A percentile compares a stretch with the other conserved stretches of the same genome.
Evolutionary conservation across 2,329 filamentous ascomycete species (phyloP).

Genomic region (Ophiostoma sp.): DNA sequence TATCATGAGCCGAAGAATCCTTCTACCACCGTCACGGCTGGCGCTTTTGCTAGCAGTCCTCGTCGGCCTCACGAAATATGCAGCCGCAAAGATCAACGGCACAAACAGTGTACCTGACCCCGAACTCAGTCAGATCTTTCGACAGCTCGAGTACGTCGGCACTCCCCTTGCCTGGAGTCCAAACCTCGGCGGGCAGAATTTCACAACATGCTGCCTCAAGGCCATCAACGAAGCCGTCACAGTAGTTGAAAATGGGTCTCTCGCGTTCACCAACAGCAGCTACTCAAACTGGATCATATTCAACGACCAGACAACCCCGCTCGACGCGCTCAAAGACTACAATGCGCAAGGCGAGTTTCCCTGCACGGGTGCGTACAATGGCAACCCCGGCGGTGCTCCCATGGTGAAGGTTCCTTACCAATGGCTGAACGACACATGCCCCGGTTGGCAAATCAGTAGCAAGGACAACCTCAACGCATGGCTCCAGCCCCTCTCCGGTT

Average conservation of each 20-base stretch:
- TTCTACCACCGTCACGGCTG: neutral
- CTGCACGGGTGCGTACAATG: constrained; percentile 28
- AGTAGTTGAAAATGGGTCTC: constrained; percentile 21
- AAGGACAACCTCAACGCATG: constrained; percentile 27
- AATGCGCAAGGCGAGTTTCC: constrained; percentile 27
- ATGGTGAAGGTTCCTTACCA: constrained; percentile 27
- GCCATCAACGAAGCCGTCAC: constrained; percentile 27
- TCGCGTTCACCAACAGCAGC: constrained; percentile 13
- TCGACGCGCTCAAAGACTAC: constrained; percentile 21
- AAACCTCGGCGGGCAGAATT: constrained; percentile 28
- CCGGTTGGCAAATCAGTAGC: constrained; percentile 29
- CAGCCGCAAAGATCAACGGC: neutral
- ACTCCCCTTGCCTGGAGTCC: constrained; percentile 12
- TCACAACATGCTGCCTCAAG: constrained; percentile 30
- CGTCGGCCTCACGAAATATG: neutral
- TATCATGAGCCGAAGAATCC: neutral
- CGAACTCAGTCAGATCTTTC: constrained; percentile 22
- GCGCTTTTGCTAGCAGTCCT: neutral
- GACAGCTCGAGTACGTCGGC: constrained; percentile 22
- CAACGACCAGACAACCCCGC: constrained; percentile 13
- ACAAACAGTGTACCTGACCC: constrained; percentile 1
- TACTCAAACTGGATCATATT: constrained; percentile 21
- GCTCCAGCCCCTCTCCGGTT: constrained; percentile 30
- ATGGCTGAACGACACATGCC: constrained; percentile 26
- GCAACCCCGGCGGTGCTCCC: constrained; percentile 25